Base-by-base conservation (phyloP, 2,329 filamentous ascomycete genomes). In the Fusarium acutatum region DNA sequence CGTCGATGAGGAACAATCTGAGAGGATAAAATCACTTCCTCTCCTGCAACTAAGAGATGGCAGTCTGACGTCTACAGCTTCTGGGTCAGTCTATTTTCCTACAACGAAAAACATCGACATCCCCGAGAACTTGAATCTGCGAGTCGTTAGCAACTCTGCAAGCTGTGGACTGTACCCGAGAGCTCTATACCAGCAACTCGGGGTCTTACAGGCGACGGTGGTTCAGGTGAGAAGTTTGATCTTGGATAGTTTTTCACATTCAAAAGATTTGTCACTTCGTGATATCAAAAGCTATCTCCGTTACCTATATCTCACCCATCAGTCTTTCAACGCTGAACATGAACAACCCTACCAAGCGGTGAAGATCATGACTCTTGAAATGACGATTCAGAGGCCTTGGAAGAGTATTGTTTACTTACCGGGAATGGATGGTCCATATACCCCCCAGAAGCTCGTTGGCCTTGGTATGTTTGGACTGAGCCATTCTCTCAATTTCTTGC, bases 401-500 rank as follows among this genome's bases (percentile, higher is more conserved):
- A 7, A 9, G 3, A 41, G 7, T 9, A 24, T 41, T 24, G 22
- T 41, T 10, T 41, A 41, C 10, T n/a, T 41, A 41, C 22, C 22
- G 40, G 40, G 14, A 24, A 41, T 24, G 22, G 15, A n/a, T 41
- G 0, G 10, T 5, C n/a, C n/a, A 24, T 41, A 41, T 41, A 49
- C 63, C 26, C 67, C 72, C 7, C 43, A 38, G 15, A 62, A 13
- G 2, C 64, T 74, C 18, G 26, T 74, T 38, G 52, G 65, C 28
- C 17, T 44, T 14, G 34, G 61, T 28, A n/a, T 47, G 5, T 34
- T 59, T 64, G 38, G 58, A 2, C 41, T 49, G 15, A 60, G 63
- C 7, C 26, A 53, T 5, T 30, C 56, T 30, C 13, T 46, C 14
- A 3, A 34, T 5, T 73, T 67, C 34, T 37, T 74, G 14, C 26